Base-by-base conservation (phyloP, 139 green algal genomes). In the Gonium pectorale region DNA sequence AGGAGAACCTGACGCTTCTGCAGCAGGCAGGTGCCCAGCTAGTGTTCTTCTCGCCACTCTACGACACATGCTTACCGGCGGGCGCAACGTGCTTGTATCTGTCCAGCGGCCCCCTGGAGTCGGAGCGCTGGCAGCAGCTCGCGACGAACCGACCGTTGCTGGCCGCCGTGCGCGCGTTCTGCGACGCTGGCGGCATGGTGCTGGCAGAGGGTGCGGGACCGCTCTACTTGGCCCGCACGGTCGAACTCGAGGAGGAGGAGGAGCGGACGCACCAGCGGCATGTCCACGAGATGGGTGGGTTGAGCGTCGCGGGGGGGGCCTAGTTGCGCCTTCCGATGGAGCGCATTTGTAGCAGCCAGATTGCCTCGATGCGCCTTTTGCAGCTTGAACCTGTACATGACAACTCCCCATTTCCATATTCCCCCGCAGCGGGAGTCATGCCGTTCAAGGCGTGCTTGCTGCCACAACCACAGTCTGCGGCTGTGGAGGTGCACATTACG, bases 161-260 rank as follows among this genome's bases (percentile, higher is more conserved):
- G 35, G 82, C 89, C 21, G 91, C 86, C 22, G 80, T 98, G 26
- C 86, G 85, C 21, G 95, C 94, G 0, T 99, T 99, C 94, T 94
- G 92, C 13, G 84, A 86, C 15, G 92, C 91, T 21, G 97, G 97
- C 17, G 97, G 97, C 21, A 87, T 99, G 19, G 87, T 99, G 49
- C 96, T 98, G 73, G 97, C 90, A 0, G 97, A 99, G 91, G 97
- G 93, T 40, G 97, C 91, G 5, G 97, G 95, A 13, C 89, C 99
- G 29, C 90, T 98, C 81, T 98, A 97, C 87, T 87, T 99, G n/a
- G 93, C 91, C 1, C 70, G 80, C 37, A 86, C 69, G 9, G 27
- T 92, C 66, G 80, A 91, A 49, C 24, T 85, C 35, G 19, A 83
- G 17, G 77, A 83, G 63, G 77, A 83, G 63, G 77, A 59, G 6